phyloP scores from a whole-genome alignment of 441 rosid species.

The Arabidopsis lyrata region DNA sequence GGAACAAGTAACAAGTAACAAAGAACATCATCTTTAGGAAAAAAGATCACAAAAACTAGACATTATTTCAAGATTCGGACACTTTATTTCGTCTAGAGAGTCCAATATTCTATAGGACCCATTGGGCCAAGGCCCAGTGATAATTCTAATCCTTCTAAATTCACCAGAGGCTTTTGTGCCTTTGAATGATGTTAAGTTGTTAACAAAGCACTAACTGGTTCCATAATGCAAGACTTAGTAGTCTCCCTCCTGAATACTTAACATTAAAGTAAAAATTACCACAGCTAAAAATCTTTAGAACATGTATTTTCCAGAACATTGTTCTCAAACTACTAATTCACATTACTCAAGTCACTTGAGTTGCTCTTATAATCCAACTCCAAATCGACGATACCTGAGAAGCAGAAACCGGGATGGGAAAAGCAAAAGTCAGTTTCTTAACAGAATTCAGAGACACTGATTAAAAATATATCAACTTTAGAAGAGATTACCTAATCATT shows the following conservation, averaged over 20 bases:
- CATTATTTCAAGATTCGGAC: too few species aligned
- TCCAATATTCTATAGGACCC: not conserved
- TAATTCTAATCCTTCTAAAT: not conserved
- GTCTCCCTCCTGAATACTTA: conserved; percentile 4
- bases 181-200: not conserved
- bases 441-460: not conserved
- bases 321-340: conserved; percentile 36
- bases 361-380: conserved; percentile 38
- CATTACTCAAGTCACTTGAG: conserved; percentile 34
- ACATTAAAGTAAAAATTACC: conserved; percentile 19
- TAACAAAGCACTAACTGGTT: conserved; percentile 1
- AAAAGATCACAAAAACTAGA: too few species aligned
- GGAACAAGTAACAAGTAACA: too few species aligned
- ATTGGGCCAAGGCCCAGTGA: conserved; percentile 26
- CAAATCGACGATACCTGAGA: conserved; percentile 35
- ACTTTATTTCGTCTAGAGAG: too few species aligned
- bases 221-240: conserved; percentile 10
- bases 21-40: too few species aligned
- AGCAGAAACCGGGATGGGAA: conserved; percentile 1
- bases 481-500: conserved; percentile 38
- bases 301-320: conserved; percentile 31
- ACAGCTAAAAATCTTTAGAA: conserved; percentile 23
- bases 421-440: conserved; percentile 13
- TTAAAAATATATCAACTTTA: not conserved
- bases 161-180: conserved; percentile 17